Evolutionary conservation across 306 rosid genomes (phyloP).

Genomic region (Prunus mume): DNA sequence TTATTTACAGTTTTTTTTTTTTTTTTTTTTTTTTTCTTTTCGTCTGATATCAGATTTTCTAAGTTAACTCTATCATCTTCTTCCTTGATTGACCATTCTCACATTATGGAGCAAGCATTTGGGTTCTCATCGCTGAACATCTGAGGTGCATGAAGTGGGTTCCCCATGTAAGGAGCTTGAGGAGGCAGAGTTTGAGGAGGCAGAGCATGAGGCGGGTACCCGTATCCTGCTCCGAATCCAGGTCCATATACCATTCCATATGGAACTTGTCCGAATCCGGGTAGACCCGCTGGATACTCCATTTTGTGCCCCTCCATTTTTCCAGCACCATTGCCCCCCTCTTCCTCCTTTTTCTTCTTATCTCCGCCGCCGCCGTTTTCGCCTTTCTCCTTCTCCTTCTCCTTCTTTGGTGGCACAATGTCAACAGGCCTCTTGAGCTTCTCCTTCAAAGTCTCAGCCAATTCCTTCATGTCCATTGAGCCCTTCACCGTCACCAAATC

Average conservation of each 20-base stretch:
- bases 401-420: conserved; percentile 59
- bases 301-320: conserved; percentile 28
- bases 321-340: conserved; percentile 23
- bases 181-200: too few species aligned
- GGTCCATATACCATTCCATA: background rate
- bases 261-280: conserved; percentile 25
- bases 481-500: conserved; percentile 59
- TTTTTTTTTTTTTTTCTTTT: background rate
- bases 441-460: conserved; percentile 37
- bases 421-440: conserved; percentile 60
- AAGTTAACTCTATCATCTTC: too few species aligned
- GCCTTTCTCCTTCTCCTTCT: conserved; percentile 24
- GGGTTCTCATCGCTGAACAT: conserved; percentile 88
- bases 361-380: conserved; percentile 29
- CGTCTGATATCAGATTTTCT: background rate
- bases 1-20: conserved; percentile 28
- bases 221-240: conserved; percentile 29
- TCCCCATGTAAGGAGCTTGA: conserved; percentile 25
- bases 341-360: conserved; percentile 28
- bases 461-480: conserved; percentile 55
- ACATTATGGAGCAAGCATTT: conserved; percentile 73
- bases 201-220: conserved; percentile 6
- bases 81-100: conserved; percentile 1
- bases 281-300: conserved; percentile 22
- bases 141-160: conserved; percentile 47